A percentile compares a stretch with the other conserved stretches of the same genome.
phyloP scores from a whole-genome alignment of 2,329 filamentous ascomycete species.

The Helminthosporium solani region DNA sequence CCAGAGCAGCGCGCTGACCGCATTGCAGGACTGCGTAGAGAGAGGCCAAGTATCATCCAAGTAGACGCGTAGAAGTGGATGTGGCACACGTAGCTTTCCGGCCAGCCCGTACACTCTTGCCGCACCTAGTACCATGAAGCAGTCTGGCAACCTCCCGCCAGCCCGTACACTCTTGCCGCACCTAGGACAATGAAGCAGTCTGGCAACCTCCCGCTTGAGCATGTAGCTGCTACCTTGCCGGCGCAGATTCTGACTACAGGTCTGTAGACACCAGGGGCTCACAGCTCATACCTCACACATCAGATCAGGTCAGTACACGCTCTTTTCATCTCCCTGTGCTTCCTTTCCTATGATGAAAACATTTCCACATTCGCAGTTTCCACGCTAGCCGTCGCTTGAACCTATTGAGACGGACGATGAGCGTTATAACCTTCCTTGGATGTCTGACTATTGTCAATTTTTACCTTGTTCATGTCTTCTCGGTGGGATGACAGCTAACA shows the following conservation, averaged over 20 bases:
- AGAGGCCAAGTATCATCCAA: too few species aligned
- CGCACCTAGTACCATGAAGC: too few species aligned
- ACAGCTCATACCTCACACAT: too few species aligned
- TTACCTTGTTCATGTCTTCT: conserved; percentile 9
- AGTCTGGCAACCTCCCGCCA: background rate
- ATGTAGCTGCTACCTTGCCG: background rate
- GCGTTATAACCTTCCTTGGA: conserved; percentile 70
- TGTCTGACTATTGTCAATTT: conserved; percentile 58
- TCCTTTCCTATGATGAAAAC: conserved; percentile 66
- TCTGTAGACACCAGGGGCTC: background rate
- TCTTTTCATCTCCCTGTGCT: conserved; percentile 18
- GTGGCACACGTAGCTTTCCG: background rate
- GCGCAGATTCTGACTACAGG: background rate
- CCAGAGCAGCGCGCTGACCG: conserved; percentile 6
- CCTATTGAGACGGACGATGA: conserved; percentile 67
- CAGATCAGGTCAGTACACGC: conserved; percentile 33
- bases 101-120: background rate
- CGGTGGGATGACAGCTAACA: conserved; percentile 18
- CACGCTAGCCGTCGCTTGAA: conserved; percentile 71
- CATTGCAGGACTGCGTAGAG: background rate
- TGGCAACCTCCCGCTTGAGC: background rate
- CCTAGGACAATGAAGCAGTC: too few species aligned
- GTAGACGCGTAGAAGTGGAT: background rate
- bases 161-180: background rate
- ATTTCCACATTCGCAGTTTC: conserved; percentile 84